Conservation (phyloP, 2,329 filamentous ascomycete genomes). For the Xylariaceae sp. region DNA sequence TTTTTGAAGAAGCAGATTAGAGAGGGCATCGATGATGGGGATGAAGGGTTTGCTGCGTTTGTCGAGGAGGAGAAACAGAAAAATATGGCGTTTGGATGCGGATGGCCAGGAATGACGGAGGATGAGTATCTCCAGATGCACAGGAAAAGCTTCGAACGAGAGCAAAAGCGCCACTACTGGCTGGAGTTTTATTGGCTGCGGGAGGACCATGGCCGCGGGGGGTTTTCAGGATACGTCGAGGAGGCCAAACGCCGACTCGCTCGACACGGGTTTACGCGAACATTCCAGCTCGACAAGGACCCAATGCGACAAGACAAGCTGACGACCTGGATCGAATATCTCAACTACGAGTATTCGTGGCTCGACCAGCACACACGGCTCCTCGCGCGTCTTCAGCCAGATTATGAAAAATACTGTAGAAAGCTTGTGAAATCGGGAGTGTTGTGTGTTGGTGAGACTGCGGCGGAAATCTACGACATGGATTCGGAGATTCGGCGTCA, state of each 20-base stretch:
- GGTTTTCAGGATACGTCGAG: slow-evolving; percentile 32
- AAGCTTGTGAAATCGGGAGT: too few relatives aligned
- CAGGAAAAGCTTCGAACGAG: not conserved
- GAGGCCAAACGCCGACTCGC: slow-evolving; percentile 33
- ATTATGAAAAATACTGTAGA: too few relatives aligned
- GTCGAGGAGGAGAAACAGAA: not conserved
- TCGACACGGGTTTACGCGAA: slow-evolving; percentile 33
- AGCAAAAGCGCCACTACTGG: not conserved
- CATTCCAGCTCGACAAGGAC: slow-evolving; percentile 36
- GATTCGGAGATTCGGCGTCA: too few relatives aligned
- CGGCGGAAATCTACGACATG: too few relatives aligned
- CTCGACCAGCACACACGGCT: not conserved
- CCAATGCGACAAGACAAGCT: slow-evolving; percentile 14
- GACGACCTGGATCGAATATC: slow-evolving; percentile 16
- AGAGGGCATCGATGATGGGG: not conserved
- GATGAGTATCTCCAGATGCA: not conserved
- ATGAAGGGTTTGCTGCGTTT: not conserved
- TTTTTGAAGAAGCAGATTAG: not conserved
- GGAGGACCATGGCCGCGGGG: slow-evolving; percentile 3
- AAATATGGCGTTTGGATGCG: not conserved
- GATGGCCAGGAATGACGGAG: not conserved
- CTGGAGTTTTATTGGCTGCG: not conserved
- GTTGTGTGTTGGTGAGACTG: too few relatives aligned
- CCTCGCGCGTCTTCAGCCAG: too few relatives aligned
- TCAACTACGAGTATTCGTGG: slow-evolving; percentile 12